phyloP scores from a whole-genome alignment of 2,329 filamentous ascomycete species.

The Zelopaecilomyces penicillatus region DNA sequence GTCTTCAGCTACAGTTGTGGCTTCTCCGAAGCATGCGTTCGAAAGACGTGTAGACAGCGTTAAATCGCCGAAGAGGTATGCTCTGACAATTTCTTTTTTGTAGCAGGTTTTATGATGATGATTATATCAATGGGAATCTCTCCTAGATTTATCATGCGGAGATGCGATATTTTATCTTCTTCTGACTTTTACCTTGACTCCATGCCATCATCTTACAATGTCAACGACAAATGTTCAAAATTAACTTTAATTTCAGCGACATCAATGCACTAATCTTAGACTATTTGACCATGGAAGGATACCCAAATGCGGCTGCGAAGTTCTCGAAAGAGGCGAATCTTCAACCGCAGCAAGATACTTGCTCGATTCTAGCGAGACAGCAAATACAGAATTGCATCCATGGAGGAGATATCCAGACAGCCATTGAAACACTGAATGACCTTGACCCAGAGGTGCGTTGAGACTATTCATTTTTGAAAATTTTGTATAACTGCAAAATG shows the following conservation, averaged over 20 bases:
- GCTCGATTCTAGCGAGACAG: conserved; percentile 69
- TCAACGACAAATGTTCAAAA: conserved; percentile 3
- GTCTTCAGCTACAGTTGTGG: conserved; percentile 66
- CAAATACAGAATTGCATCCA: conserved; percentile 81
- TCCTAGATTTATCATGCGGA: conserved; percentile 92
- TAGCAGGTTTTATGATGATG: conserved; percentile 65
- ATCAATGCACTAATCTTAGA: conserved; percentile 95
- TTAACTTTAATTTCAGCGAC: conserved; percentile 50
- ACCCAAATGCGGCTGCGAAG: conserved; percentile 82
- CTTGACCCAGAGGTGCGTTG: conserved; percentile 77
- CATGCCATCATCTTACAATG: neutral
- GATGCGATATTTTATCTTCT: conserved; percentile 55
- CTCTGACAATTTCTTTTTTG: no score
- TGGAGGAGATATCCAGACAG: conserved; percentile 72
- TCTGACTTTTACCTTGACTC: conserved; percentile 57
- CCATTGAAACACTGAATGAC: conserved; percentile 82
- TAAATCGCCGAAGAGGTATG: conserved; percentile 85
- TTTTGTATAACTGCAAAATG: conserved; percentile 48
- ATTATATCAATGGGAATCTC: conserved; percentile 99
- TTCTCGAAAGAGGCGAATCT: conserved; percentile 94
- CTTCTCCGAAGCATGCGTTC: conserved; percentile 64
- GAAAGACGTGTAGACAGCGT: conserved; percentile 75
- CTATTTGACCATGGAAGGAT: conserved; percentile 93
- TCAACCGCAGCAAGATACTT: conserved; percentile 59
- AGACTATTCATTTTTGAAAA: neutral